Base-by-base conservation (phyloP, 2,329 filamentous ascomycete species). In the Ophiostoma perfectum region DNA sequence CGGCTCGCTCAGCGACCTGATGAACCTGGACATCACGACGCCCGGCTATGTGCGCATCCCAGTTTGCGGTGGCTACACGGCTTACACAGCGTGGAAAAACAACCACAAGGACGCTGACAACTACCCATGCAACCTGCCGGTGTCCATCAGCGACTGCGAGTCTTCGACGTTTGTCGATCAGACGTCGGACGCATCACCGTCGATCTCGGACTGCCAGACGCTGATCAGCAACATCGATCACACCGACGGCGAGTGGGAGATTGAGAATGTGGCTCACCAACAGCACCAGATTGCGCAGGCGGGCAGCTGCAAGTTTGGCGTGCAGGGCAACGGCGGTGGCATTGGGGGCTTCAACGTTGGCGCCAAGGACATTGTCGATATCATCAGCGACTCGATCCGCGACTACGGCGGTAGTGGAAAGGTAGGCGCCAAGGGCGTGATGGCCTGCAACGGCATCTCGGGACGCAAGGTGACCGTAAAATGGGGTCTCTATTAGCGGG, bases 21-120 rank as follows among this genome's bases (percentile, higher is more conserved):
- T 75, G 27, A 66, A 74, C 18, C 38, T 68, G 42, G 75, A 78
- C 67, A 66, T 79, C 62, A 78, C 75, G 4, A 77, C 75, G 0
- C 75, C 78, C 0, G 78, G 78, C 1, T 76, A 75, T 69, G 73
- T 80, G 47, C 74, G 73, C 16, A 74, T 80, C 1, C 79, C 79
- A 49, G 77, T 81, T 12, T 80, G 78, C 73, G 75, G 73, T 67
- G 69, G 75, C 49, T 74, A 76, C 12, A 71, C 71, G 7, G 79
- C 78, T 16, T 8, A 39, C 16, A 42, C 36, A 4, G 39, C 38
- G 38, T 80, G 78, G 78, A 65, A 76, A 5, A 72, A 71, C 16
- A 41, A 68, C 65, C 69, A 74, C 9, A 74, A 72, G 14, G 49
- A 67, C 62, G 71, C 67, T 5, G 70, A 70, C 67, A 66, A 68